Base-by-base conservation (phyloP, 257 asterid genomes). In the Rehmannia glutinosa region DNA sequence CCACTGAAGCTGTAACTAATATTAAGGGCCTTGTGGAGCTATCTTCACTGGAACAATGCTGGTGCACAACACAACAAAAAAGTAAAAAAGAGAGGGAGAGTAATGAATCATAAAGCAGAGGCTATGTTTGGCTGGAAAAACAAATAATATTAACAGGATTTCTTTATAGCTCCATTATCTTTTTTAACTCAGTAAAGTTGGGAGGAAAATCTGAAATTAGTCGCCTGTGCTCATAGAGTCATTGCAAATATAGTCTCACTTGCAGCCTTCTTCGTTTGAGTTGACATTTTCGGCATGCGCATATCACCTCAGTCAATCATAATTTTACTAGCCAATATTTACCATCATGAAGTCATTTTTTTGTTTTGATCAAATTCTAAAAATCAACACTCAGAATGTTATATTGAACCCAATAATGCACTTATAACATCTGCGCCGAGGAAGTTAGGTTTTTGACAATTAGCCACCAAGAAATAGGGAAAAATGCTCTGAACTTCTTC, bases 1-100 rank as follows among this genome's bases (percentile, higher is more conserved):
- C 98, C 71, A 89, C 98, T 8, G 98, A 92, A 60, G 98, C 98
- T 54, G 98, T 92, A 39, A 89, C 97, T 50, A 92, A 78, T 65
- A 89, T 62, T 51, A 92, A 64, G 28, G 98, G 85, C 80, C 92
- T 83, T 12, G 89, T 89, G 36, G 88, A 78, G 82, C 85, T 82
- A 76, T 88, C 88, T 67, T 75, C 75, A 36, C 80, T 64, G 55
- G 84, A 81, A 77, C 97, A 92, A 50, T 92, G 98, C 96, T 92
- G 96, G 59, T 33, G 28, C 67, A 61, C 19, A 59, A 36, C 51
- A 8, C 55, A 54, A 63, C 43, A 57, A 23, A 32, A 3, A 43
- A 57, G 13, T 15, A 10, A 24, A 10, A n/a, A 27, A 23, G 8
- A 16, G 25, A 27, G 11, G 30, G n/a, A 15, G 35, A 8, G 16